phyloP scores from a whole-genome alignment of 2,329 filamentous ascomycete species.

The Chrysosporium queenslandicum region DNA sequence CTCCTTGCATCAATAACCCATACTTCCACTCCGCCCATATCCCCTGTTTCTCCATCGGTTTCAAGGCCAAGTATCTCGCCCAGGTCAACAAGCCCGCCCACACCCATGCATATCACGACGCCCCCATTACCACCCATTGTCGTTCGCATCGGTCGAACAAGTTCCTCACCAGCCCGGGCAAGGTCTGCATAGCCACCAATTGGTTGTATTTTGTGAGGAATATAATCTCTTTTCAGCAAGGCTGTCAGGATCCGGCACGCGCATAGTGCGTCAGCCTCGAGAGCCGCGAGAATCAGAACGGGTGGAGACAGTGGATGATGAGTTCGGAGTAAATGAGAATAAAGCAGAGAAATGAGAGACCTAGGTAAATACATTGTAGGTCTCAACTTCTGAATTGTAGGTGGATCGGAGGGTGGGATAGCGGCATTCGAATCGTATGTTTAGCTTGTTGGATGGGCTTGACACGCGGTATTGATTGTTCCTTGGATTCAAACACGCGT shows the following conservation, averaged over 20 bases:
- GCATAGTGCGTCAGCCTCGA: conserved; percentile 91
- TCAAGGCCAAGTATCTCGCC: conserved; percentile 69
- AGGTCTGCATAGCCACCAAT: conserved; percentile 88
- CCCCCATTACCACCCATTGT: conserved; percentile 75
- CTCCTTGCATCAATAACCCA: conserved; percentile 88
- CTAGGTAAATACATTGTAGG: conserved; percentile 84
- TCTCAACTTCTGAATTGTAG: neutral
- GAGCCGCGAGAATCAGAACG: conserved; percentile 80
- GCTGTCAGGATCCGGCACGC: conserved; percentile 88
- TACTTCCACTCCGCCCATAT: conserved; percentile 77
- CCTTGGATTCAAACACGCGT: conserved; percentile 2
- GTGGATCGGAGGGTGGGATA: neutral
- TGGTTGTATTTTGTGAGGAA: conserved; percentile 93
- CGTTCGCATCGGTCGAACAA: conserved; percentile 79
- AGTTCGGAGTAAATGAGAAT: conserved; percentile 74
- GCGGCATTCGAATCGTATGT: conserved; percentile 1
- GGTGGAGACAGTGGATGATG: conserved; percentile 85
- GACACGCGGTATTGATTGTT: neutral
- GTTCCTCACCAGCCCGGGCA: conserved; percentile 63
- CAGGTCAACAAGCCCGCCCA: conserved; percentile 84
- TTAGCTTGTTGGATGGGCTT: neutral
- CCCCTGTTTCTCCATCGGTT: conserved; percentile 49
- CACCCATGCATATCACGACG: conserved; percentile 81
- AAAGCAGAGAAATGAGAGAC: conserved; percentile 77
- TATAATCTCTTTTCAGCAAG: conserved; percentile 94